Evolutionary conservation across 257 asterid species (phyloP).

Genomic region (Leonotis leonurus): DNA sequence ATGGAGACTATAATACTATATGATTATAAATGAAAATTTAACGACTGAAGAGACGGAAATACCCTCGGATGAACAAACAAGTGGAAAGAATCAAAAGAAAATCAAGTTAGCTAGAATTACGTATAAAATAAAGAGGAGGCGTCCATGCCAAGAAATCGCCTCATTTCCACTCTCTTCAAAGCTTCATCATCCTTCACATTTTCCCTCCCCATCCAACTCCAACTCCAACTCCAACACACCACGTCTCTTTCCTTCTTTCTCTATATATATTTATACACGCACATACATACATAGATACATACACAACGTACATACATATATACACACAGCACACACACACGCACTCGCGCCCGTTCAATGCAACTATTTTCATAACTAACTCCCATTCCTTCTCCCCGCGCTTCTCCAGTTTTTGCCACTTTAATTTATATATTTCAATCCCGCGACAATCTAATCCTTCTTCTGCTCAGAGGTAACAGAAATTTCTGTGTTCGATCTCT

Average conservation of each 20-base stretch:
- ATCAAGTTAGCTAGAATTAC: no score
- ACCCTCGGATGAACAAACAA: not conserved
- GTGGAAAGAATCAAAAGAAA: no score
- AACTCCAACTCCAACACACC: no score
- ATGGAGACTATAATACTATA: no score
- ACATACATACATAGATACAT: not conserved
- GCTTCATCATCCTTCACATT: conserved; percentile 17
- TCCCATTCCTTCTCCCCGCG: conserved; percentile 11
- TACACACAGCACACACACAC: not conserved
- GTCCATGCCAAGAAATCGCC: conserved; percentile 59
- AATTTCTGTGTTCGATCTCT: no score
- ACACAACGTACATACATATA: not conserved
- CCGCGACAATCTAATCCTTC: conserved; percentile 12
- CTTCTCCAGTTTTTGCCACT: conserved; percentile 21
- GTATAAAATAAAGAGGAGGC: conserved; percentile 44
- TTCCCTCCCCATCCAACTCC: no score
- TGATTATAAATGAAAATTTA: no score
- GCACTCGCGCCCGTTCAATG: conserved; percentile 24
- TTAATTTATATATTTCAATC: not conserved
- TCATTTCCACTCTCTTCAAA: conserved; percentile 34
- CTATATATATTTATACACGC: not conserved
- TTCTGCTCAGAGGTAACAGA: conserved; percentile 17
- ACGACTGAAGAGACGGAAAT: not conserved
- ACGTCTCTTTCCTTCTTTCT: no score
- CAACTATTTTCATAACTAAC: conserved; percentile 17